A percentile compares a stretch with the other conserved stretches of the same genome.
phyloP scores from a whole-genome alignment of 345 rosid species.

The Jatropha curcas region DNA sequence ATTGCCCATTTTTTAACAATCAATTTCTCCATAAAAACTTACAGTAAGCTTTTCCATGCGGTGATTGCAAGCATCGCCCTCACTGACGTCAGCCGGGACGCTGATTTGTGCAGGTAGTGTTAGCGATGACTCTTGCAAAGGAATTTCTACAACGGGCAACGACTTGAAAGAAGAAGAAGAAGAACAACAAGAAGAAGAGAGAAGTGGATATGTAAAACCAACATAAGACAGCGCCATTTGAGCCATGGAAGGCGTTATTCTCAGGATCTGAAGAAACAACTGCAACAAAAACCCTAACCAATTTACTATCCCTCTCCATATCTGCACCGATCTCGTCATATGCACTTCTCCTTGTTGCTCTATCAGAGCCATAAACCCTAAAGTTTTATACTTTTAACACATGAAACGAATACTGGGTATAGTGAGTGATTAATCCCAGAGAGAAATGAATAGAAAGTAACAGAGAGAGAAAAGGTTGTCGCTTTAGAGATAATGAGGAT shows the following conservation, averaged over 20 bases:
- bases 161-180: conserved; percentile 60
- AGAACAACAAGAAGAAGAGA: conserved; percentile 16
- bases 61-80: conserved; percentile 11
- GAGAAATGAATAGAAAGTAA: not conserved
- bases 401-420: not conserved
- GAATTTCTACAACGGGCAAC: conserved; percentile 59
- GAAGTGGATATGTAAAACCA: conserved; percentile 9
- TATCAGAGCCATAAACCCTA: not conserved
- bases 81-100: conserved; percentile 26
- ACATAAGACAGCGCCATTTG: conserved; percentile 12
- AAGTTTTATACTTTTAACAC: not conserved
- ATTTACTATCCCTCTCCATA: conserved; percentile 15
- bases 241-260: conserved; percentile 14
- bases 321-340: not conserved
- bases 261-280: conserved; percentile 14
- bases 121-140: conserved; percentile 45
- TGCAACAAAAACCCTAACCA: conserved; percentile 12
- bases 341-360: conserved; percentile 7
- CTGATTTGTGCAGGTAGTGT: conserved; percentile 25
- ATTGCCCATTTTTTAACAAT: not conserved
- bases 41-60: conserved; percentile 59
- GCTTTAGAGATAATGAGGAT: not conserved
- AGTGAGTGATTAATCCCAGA: not conserved
- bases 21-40: not conserved
- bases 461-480: not conserved